Evolutionary conservation across 352 stramenopile species (phyloP).

Genomic region (Phytophthora ramorum): DNA sequence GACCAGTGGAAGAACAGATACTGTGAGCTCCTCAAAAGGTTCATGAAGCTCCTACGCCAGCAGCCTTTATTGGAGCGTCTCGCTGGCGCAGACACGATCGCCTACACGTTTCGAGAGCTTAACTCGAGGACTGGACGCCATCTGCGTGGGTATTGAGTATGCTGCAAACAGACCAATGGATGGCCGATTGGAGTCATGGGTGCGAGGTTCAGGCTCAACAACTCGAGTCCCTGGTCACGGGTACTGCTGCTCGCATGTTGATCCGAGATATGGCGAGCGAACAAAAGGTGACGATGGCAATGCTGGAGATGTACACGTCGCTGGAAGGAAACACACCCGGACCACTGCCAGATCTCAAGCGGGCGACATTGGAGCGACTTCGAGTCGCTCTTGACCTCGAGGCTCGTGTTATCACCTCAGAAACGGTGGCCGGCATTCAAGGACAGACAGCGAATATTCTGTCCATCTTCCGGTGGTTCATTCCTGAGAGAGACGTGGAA

Average conservation of each 20-base stretch:
- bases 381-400: too few relatives aligned
- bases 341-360: neutral
- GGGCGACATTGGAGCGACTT: conserved; percentile 1
- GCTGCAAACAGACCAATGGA: too few relatives aligned
- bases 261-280: neutral
- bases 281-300: neutral
- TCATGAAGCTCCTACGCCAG: conserved; percentile 18
- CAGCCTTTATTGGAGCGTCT: conserved; percentile 16
- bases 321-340: neutral
- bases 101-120: conserved; percentile 2
- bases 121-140: conserved; percentile 12
- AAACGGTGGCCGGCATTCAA: too few relatives aligned
- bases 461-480: too few relatives aligned
- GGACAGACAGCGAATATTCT: too few relatives aligned
- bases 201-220: too few relatives aligned
- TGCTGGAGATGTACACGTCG: conserved; percentile 6
- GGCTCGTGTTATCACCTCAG: too few relatives aligned
- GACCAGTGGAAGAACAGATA: too few relatives aligned
- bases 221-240: neutral
- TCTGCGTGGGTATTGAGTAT: conserved; percentile 1
- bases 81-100: conserved; percentile 12
- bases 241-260: neutral
- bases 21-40: too few relatives aligned
- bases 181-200: too few relatives aligned
- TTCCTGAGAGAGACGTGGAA: too few relatives aligned